Evolutionary conservation across 257 asterid species (phyloP), one percentile per base, ranked within the genome.

Genomic region (Petunia secreta): DNA sequence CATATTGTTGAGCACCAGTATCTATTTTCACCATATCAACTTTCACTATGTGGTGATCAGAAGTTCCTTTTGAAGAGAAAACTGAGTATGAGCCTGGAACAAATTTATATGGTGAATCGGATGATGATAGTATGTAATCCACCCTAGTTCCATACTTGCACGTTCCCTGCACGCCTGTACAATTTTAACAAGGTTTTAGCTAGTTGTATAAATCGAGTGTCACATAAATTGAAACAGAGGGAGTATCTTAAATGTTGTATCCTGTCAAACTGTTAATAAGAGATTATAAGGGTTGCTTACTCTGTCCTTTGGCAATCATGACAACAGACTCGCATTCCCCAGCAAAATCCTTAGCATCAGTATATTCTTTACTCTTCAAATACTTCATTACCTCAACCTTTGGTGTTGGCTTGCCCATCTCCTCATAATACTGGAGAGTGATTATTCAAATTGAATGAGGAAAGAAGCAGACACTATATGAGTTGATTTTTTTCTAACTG

Each of bases 261-360:
- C 34, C 8, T 25, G 57, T 66, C 1, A 34, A 16, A 7, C 7
- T 7, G 14, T 16, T 3, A 34, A 34, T 9, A 62, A 62, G 15
- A 62, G 41, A 62, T 4, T 39, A 6, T 68, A 77, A 40, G 40
- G 16, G 16, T 75, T 36, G 36, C 87, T 15, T 92, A 95, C 99
- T 95, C 80, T 95, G 99, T 75, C 99, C 98, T 88, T 92, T 95
- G 89, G 97, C 99, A 59, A 95, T 93, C 94, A 93, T 89, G 38
- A 95, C 99, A 6, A 93, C 99, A 6, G 98, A 83, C 77, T 95
- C 99, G 62, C 98, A 95, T 83, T 93, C 98, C 9, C 99, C 98
- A 4, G 97, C 92, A 55, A 85, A 95, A 75, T 90, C 93, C 85
- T 93, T 93, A 1, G 98, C 97, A 76, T 95, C 99, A 6, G 89